Evolutionary conservation across 2,329 filamentous ascomycete species (phyloP).

Genomic region (Botrytis pseudocinerea): DNA sequence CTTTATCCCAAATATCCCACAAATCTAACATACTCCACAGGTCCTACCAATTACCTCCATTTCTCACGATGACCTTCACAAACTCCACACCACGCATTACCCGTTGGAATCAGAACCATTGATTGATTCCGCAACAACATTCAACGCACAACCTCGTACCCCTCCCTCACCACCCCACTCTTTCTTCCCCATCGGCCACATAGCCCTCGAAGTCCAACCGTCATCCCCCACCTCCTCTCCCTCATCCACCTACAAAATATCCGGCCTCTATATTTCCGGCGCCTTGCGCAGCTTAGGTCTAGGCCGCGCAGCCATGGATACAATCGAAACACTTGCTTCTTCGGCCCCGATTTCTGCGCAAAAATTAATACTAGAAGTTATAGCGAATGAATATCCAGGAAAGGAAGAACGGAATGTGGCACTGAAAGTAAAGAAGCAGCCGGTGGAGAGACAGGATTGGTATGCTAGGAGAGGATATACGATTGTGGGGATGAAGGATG

Average conservation of each 20-base stretch:
- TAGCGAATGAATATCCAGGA: constrained; percentile 25
- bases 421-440: constrained; percentile 22
- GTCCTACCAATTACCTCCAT: not conserved
- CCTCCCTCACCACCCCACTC: constrained; percentile 4
- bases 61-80: not conserved
- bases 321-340: constrained; percentile 30
- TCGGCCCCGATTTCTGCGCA: constrained; percentile 30
- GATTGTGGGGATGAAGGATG: constrained; percentile 16
- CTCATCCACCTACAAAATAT: constrained; percentile 31
- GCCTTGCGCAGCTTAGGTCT: constrained; percentile 32
- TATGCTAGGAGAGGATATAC: constrained; percentile 36
- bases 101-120: constrained; percentile 31
- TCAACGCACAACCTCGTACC: constrained; percentile 24
- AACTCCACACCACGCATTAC: constrained; percentile 26
- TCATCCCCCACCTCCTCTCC: constrained; percentile 33
- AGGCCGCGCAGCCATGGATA: constrained; percentile 35
- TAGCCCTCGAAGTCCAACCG: constrained; percentile 30
- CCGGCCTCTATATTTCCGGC: constrained; percentile 33
- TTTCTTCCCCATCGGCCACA: constrained; percentile 37
- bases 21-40: not conserved
- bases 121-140: constrained; percentile 28
- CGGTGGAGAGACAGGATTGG: constrained; percentile 31
- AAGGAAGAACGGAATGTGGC: constrained; percentile 25
- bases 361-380: constrained; percentile 29
- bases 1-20: not conserved